Base-by-base conservation (phyloP, 257 asterid species). In the Scutellaria baicalensis region DNA sequence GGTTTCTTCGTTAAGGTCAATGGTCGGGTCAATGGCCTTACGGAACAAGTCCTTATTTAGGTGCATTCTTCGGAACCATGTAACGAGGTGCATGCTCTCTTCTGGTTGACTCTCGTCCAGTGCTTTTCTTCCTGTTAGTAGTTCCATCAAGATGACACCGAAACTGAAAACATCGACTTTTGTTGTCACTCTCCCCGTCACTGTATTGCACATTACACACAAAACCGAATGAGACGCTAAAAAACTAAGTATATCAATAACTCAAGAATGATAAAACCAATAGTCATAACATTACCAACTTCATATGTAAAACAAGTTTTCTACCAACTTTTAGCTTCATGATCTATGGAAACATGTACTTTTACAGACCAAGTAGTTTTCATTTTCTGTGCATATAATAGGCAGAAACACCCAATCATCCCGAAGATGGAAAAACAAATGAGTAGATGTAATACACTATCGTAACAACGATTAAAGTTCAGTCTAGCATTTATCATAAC, bases 101-200 rank as follows among this genome's bases (percentile, higher is more conserved):
- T 93, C 98, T 0, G 95, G 91, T 40, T 93, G 97, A 81, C 87
- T 85, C 78, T 90, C 97, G 54, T 93, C 98, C 0, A 93, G 88
- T 6, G 98, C 97, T 72, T 87, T 93, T 75, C 97, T 59, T 35
- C 97, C 98, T 0, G 96, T 90, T 80, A 93, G 87, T 45, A 93
- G 82, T 73, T 90, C 98, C 98, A 93, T 93, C 66, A 93, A 70
- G 83, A 93, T 93, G 66, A 90, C 98, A 6, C 98, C 98, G 11
- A 93, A 93, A 50, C 97, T 90, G 91, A 80, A 93, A 4, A 93
- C 95, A 10, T 93, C 98, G 12, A 93, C 98, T 77, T 90, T 93
- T 1, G 95, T 93, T 2, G 96, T 93, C 68, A 93, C 98, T 78
- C 98, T 75, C 56, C 98, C 98, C 0, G 97, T 93, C 72, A 90